Base-by-base conservation (phyloP, 2,329 filamentous ascomycete species). In the Zasmidium cellare region DNA sequence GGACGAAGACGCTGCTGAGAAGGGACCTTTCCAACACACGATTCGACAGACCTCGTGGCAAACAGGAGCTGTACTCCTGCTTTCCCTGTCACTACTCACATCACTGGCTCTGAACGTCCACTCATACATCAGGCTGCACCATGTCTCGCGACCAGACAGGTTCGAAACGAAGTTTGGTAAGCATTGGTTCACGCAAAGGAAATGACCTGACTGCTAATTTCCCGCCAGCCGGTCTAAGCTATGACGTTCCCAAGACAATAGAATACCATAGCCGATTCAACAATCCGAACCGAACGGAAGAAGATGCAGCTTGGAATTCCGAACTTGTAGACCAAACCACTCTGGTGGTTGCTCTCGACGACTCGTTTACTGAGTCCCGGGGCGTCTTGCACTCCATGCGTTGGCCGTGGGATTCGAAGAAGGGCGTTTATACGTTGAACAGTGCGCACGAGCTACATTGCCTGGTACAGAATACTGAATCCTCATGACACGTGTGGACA, bases 291-390 rank as follows among this genome's bases (percentile, higher is more conserved):
- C 25, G 20, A 16, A 45, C 38, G 5, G 18, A 35, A 16, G 31
- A 52, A 28, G 50, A 52, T 18, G 50, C 19, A 41, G 50, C 50
- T 11, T 52, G 50, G 50, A 14, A 16, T 16, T 52, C 50, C n/a
- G 25, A 25, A 16, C 38, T 52, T 19, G 50, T 41, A 19, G 18
- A 45, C 18, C 24, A 19, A 23, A 18, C 12, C 5, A 51, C 3
- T 12, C 18, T 51, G 23, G 48, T 38, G n/a, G 48, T 51, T 18
- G 48, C 48, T 51, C 23, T 51, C 3, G 23, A 51, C 16, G 48
- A 51, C 23, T 31, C 12, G 9, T n/a, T 31, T 6, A 38, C 48
- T 18, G 48, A 51, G 16, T 31, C 48, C 9, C 3, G 31, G 19
- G 48, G 48, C 16, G 24, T 51, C 16, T 38, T 18, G 28, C 48